phyloP scores from a whole-genome alignment of 1,284 basidiomycete species.

The Gomphus bonarii region DNA sequence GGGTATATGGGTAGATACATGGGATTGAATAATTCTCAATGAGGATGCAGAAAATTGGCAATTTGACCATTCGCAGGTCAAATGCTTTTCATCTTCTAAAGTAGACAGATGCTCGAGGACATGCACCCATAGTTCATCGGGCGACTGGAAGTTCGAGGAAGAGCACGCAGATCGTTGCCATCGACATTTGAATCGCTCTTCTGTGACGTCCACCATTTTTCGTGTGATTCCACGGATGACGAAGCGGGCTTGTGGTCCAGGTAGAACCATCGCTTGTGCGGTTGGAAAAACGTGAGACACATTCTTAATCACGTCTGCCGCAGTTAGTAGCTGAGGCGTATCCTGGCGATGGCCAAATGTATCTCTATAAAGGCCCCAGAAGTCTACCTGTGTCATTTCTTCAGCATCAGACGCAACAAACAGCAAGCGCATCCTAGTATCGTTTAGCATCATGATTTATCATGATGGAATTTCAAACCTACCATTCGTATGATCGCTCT shows the following conservation, averaged over 20 bases:
- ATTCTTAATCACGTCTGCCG: constrained; percentile 83
- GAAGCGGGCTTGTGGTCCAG: constrained; percentile 58
- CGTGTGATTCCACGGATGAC: constrained; percentile 72
- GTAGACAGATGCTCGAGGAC: constrained; percentile 30
- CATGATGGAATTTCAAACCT: constrained; percentile 14
- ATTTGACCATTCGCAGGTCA: constrained; percentile 54
- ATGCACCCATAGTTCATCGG: constrained; percentile 59
- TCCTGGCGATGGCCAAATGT: constrained; percentile 48
- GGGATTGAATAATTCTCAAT: constrained; percentile 43
- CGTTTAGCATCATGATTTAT: background rate
- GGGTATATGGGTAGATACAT: constrained; percentile 66
- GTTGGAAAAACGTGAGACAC: constrained; percentile 69
- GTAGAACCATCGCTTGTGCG: constrained; percentile 76
- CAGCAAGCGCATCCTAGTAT: constrained; percentile 71
- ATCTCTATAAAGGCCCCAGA: constrained; percentile 83
- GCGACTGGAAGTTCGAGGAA: constrained; percentile 33
- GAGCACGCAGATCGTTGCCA: constrained; percentile 55
- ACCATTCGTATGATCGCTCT: constrained; percentile 73
- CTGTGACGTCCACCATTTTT: constrained; percentile 42
- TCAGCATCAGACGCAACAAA: constrained; percentile 60
- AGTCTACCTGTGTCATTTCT: constrained; percentile 81
- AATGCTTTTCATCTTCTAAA: constrained; percentile 28
- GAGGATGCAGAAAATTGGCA: constrained; percentile 40
- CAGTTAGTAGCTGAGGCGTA: constrained; percentile 51
- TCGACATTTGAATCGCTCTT: constrained; percentile 54